Evolutionary conservation across 2,329 filamentous ascomycete genomes (phyloP).

Genomic region (Xylaria sp.): DNA sequence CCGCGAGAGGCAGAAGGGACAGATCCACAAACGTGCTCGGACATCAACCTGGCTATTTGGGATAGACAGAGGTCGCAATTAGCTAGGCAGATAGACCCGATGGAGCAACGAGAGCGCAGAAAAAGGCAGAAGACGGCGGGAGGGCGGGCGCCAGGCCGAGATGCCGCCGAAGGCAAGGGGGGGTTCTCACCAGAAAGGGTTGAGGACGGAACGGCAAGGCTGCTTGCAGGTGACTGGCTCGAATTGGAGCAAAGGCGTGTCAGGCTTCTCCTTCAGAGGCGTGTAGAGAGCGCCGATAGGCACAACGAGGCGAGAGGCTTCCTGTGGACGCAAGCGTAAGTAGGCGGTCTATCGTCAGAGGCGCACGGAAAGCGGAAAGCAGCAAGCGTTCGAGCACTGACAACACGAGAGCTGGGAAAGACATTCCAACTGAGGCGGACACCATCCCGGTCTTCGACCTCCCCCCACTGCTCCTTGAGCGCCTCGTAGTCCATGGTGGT

Average conservation of each 20-base stretch:
- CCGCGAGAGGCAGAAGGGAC: constrained; percentile 85
- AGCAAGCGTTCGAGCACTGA: constrained; percentile 54
- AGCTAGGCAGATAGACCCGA: constrained; percentile 8
- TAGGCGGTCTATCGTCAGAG: constrained; percentile 42
- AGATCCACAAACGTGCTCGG: constrained; percentile 86
- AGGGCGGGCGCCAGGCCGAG: background rate
- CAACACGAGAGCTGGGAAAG: constrained; percentile 97
- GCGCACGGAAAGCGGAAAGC: constrained; percentile 25
- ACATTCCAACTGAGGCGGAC: constrained; percentile 98
- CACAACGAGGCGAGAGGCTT: constrained; percentile 93
- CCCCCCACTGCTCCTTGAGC: constrained; percentile 94
- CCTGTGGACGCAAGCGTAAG: constrained; percentile 61
- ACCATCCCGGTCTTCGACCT: constrained; percentile 96
- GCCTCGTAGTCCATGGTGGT: constrained; percentile 86
- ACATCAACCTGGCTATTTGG: constrained; percentile 79
- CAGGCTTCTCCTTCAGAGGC: constrained; percentile 91
- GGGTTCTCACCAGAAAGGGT: constrained; percentile 86
- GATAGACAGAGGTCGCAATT: constrained; percentile 28
- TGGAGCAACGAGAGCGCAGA: constrained; percentile 1
- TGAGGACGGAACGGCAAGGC: constrained; percentile 94
- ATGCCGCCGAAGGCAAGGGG: background rate
- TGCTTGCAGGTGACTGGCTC: constrained; percentile 97
- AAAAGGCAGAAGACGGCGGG: background rate
- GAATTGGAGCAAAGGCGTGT: constrained; percentile 90
- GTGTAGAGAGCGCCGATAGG: constrained; percentile 97